Conservation (phyloP, 2,329 filamentous ascomycete genomes). For the Talaromyces sp. region DNA sequence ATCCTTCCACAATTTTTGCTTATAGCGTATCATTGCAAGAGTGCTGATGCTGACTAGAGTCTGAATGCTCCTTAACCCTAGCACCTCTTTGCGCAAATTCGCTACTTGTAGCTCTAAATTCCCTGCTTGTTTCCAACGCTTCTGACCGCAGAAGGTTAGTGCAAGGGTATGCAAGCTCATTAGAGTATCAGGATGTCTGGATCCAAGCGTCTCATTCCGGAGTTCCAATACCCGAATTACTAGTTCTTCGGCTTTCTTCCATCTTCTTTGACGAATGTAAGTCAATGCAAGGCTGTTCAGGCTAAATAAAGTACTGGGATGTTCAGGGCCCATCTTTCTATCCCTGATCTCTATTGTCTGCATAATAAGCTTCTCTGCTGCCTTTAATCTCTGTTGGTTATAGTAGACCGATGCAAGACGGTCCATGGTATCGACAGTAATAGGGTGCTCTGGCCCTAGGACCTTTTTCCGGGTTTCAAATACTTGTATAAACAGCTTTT, state of each 20-base stretch:
- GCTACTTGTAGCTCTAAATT: slow-evolving; percentile 14
- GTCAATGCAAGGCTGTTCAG: neutral
- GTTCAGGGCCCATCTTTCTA: no score
- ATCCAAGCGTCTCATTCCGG: neutral
- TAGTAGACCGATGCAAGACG: neutral
- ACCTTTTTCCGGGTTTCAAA: neutral
- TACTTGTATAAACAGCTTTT: neutral
- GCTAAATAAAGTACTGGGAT: slow-evolving; percentile 2
- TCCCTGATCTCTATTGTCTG: slow-evolving; percentile 6
- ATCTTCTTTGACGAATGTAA: neutral
- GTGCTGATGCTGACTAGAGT: neutral
- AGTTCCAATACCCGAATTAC: neutral
- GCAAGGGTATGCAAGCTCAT: neutral
- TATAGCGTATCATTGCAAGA: neutral
- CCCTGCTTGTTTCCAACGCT: slow-evolving; percentile 3
- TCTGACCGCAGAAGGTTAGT: neutral
- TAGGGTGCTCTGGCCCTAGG: neutral
- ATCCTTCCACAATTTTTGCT: neutral
- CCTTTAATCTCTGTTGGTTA: no score
- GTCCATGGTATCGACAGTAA: neutral
- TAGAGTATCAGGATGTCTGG: neutral
- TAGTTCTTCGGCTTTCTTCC: slow-evolving; percentile 5
- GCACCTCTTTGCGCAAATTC: slow-evolving; percentile 18
- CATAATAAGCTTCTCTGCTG: neutral
- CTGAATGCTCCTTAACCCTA: slow-evolving; percentile 16